phyloP scores from a whole-genome alignment of 192 early-diverging fungal species.

The Helicostylum pulchrum region DNA sequence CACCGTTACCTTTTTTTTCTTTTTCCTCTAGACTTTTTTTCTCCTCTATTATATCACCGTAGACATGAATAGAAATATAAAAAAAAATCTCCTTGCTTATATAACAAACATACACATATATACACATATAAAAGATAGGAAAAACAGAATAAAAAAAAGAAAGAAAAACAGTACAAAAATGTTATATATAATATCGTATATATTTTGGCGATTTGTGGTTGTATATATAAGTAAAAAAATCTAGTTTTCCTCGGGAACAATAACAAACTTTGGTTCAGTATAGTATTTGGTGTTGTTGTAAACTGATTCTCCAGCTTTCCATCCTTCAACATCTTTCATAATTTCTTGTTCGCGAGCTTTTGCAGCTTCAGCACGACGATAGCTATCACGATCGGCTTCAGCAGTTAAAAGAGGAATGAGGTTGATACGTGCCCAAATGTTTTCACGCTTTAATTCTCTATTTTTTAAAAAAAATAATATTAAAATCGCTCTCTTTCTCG shows the following conservation, averaged over 20 bases:
- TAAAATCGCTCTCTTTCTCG: neutral
- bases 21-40: neutral
- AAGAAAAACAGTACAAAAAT: neutral
- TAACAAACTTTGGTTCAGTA: slow-evolving; percentile 61
- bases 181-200: too few relatives aligned
- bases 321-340: slow-evolving; percentile 82
- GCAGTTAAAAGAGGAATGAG: slow-evolving; percentile 89
- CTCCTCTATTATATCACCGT: neutral
- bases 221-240: slow-evolving; percentile 12
- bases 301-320: slow-evolving; percentile 79
- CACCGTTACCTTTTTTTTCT: neutral
- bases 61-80: too few relatives aligned
- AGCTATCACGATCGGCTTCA: slow-evolving; percentile 88
- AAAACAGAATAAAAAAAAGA: neutral
- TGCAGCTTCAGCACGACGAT: slow-evolving; percentile 74
- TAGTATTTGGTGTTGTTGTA: slow-evolving; percentile 91
- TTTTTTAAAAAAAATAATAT: neutral
- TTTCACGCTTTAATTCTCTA: slow-evolving; percentile 90
- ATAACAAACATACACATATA: too few relatives aligned
- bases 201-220: neutral
- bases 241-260: slow-evolving; percentile 56
- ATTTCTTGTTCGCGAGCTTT: slow-evolving; percentile 73
- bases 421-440: slow-evolving; percentile 90
- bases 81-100: too few relatives aligned
- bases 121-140: neutral